Base-by-base conservation (phyloP, 441 rosid species). In the Aquilaria agallochum region DNA sequence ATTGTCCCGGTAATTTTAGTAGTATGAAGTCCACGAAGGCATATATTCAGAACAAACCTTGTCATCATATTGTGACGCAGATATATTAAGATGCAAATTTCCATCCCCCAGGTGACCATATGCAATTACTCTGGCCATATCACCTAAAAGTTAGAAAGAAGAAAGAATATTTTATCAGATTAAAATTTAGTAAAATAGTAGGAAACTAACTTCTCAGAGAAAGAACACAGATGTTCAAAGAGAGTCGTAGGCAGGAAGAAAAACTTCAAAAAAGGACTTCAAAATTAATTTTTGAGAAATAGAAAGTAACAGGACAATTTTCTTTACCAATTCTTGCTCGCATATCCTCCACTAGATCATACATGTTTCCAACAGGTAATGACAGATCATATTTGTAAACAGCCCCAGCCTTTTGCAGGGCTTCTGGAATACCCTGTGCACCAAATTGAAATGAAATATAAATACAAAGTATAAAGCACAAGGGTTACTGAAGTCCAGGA, bases 51-150 rank as follows among this genome's bases (percentile, higher is more conserved):
- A 73, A 62, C 59, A 66, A 79, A 84, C 99, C 77, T 45, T 63
- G 65, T 94, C 95, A 53, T 82, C 81, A 51, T 89, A 91, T 58
- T 67, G 75, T 13, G 82, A 73, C 9, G 88, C 84, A 53, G 95
- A 94, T 72, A 94, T 72, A 72, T 94, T 91, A 50, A 94, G 90
- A 76, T 94, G 99, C 71, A 94, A 78, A 79, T 94, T 94, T 27
- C 96, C 88, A 11, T 94, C 97, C 63, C 99, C 97, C 11, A 94
- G 93, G 78, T 94, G 97, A 64, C 99, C 99, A 59, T 86, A 91
- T 65, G 78, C 97, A 72, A 89, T 75, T 12, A 89, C 99, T 66
- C 73, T 81, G 53, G 90, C 97, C 30, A 60, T 77, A 62, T 80
- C 73, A 76, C 88, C 98, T 93, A 74, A 63, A 65, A 65, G 12